These are phyloP conservation scores for Barnettozyma salicaria DNA, from an alignment of 805 yeast genomes.

Conservation along the genomic window DNA sequence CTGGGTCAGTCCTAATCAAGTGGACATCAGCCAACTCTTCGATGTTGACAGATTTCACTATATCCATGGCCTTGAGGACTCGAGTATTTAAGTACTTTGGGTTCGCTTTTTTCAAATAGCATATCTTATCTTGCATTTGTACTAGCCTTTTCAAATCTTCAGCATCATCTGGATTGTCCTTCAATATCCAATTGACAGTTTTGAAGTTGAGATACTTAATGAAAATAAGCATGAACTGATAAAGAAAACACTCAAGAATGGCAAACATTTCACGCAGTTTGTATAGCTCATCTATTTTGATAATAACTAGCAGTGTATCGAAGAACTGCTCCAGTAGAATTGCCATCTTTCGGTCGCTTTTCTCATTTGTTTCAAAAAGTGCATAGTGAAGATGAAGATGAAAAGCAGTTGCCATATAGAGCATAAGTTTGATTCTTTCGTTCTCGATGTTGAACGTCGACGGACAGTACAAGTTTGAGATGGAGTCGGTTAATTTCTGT, in stretches of 20 bases:
- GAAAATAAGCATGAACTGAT: constrained; percentile 20
- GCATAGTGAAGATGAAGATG: constrained; percentile 19
- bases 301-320: constrained; percentile 5
- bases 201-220: constrained; percentile 21
- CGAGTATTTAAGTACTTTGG: constrained; percentile 6
- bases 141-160: constrained; percentile 5
- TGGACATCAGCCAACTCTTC: neutral
- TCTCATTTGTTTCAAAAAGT: constrained; percentile 11
- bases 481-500: neutral
- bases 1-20: neutral
- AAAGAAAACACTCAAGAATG: constrained; percentile 17
- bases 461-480: too few relatives aligned
- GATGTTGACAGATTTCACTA: constrained; percentile 5
- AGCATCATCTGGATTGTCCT: constrained; percentile 1
- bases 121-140: constrained; percentile 4
- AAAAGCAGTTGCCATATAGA: constrained; percentile 10
- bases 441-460: neutral
- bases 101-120: constrained; percentile 5
- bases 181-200: constrained; percentile 8
- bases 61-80: constrained; percentile 9
- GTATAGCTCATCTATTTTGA: constrained; percentile 2
- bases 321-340: constrained; percentile 1
- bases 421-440: constrained; percentile 7
- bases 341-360: constrained; percentile 16
- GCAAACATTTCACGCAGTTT: constrained; percentile 14